These are phyloP conservation scores for Colletotrichum costaricense DNA, from an alignment of 2,329 filamentous ascomycete species.

Conservation along the genomic window DNA sequence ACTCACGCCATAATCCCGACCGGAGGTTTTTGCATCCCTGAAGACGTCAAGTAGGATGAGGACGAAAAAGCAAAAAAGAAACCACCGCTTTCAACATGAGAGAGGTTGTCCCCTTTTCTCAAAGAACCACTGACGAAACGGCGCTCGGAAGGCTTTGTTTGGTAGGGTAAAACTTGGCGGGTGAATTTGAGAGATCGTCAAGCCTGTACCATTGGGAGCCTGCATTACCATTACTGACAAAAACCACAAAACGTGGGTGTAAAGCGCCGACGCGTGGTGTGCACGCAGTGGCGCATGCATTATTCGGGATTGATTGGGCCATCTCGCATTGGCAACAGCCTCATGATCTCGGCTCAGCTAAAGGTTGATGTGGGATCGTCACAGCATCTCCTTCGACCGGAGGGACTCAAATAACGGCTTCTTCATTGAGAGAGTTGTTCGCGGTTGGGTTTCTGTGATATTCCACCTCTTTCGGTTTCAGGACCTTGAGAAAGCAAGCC, in stretches of 20 bases:
- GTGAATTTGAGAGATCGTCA: neutral
- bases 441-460: neutral
- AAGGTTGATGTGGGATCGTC: constrained; percentile 5
- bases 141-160: neutral
- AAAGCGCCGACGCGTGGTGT: neutral
- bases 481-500: neutral
- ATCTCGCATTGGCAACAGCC: constrained; percentile 20
- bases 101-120: neutral
- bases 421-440: neutral
- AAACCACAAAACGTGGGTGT: neutral
- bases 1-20: neutral
- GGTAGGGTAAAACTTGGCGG: neutral
- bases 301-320: constrained; percentile 10
- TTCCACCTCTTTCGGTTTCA: neutral
- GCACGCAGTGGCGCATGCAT: constrained; percentile 10
- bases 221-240: neutral
- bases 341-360: constrained; percentile 22
- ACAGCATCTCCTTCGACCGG: neutral
- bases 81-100: neutral
- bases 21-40: neutral
- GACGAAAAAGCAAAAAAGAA: neutral
- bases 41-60: neutral
- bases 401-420: neutral
- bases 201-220: neutral
- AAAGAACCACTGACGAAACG: neutral